A percentile compares a stretch with the other conserved stretches of the same genome.
phyloP scores from a whole-genome alignment of 768 basidiomycete genomes.

The Pholiota conissans region DNA sequence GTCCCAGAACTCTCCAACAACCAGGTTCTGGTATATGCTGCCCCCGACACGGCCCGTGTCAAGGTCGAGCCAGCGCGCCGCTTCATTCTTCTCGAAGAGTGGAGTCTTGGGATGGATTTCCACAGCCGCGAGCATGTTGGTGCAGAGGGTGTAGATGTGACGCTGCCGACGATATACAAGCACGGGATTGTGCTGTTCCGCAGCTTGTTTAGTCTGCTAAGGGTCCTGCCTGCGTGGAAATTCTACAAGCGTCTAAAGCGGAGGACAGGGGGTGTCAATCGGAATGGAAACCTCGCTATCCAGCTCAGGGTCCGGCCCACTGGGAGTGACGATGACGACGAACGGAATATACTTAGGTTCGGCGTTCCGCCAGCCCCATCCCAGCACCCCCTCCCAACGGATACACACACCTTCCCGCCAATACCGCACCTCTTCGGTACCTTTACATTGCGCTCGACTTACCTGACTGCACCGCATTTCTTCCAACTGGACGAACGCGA shows the following conservation, averaged over 20 bases:
- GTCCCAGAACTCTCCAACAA: conserved; percentile 70
- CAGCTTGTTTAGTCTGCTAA: conserved; percentile 69
- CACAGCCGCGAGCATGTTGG: conserved; percentile 20
- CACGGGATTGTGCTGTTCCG: conserved; percentile 82
- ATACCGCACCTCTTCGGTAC: conserved; percentile 70
- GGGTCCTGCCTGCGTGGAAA: conserved; percentile 78
- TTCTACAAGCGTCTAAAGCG: conserved; percentile 61
- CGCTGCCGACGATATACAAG: conserved; percentile 80
- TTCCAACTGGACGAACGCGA: conserved; percentile 80
- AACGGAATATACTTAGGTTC: conserved; percentile 34
- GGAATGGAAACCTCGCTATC: conserved; percentile 27
- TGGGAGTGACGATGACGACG: conserved; percentile 15
- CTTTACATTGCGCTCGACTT: conserved; percentile 60
- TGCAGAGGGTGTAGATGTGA: conserved; percentile 44
- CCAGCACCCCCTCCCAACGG: conserved; percentile 40
- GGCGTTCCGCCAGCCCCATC: conserved; percentile 39
- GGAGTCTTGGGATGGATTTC: conserved; percentile 50
- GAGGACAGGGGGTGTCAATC: conserved; percentile 31
- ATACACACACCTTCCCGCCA: conserved; percentile 60
- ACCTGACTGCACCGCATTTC: conserved; percentile 57
- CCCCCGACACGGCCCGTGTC: conserved; percentile 57
- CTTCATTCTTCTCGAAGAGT: conserved; percentile 73
- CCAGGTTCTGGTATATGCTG: conserved; percentile 69
- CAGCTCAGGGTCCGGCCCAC: conserved; percentile 26
- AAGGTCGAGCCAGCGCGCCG: conserved; percentile 70